phyloP scores from a whole-genome alignment of 192 early-diverging fungal genomes.

The Piromyces sp. region DNA sequence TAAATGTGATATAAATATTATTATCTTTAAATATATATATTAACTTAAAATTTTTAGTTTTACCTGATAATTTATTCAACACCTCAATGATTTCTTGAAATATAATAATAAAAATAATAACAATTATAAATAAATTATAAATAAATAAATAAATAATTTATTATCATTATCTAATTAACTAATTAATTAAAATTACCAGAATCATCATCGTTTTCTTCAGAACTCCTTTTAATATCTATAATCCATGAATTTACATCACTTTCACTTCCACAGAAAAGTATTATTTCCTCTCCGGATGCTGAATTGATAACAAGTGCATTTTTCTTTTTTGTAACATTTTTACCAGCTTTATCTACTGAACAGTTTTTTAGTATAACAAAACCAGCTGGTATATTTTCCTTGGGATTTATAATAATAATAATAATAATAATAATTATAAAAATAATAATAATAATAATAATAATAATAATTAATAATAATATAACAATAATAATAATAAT shows the following conservation, averaged over 20 bases:
- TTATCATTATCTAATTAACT: no score
- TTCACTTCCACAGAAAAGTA: not conserved
- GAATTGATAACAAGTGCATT: not conserved
- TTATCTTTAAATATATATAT: no score
- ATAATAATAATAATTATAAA: no score
- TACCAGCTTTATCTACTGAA: not conserved
- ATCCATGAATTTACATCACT: not conserved
- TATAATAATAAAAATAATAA: not conserved
- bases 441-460: no score
- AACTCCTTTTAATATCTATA: not conserved
- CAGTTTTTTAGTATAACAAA: not conserved
- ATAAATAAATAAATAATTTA: no score
- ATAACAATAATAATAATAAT: no score
- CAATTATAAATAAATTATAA: no score
- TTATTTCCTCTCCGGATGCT: not conserved
- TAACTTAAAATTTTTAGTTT: not conserved
- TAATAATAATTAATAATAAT: no score
- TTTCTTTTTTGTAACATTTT: not conserved
- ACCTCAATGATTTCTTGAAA: not conserved
- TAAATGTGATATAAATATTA: no score
- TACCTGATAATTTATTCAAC: not conserved
- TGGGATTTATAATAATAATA: no score
- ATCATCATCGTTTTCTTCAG: not conserved
- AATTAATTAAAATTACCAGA: not conserved
- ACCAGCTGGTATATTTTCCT: not conserved